These are phyloP conservation scores for Tylopilus balloui DNA, from an alignment of 768 basidiomycete genomes.

Conservation along the genomic window DNA sequence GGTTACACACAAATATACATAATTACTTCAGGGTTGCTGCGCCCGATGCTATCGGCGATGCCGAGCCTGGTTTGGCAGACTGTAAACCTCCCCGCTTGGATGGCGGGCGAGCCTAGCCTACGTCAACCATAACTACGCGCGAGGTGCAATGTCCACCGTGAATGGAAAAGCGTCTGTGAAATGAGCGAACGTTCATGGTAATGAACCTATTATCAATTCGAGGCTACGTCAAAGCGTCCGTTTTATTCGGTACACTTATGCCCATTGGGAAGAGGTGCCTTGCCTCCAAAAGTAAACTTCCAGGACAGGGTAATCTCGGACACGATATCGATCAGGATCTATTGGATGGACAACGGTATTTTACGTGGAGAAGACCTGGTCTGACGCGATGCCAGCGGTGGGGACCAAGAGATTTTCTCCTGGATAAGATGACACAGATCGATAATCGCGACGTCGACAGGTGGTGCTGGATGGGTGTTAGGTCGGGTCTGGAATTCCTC, in stretches of 20 bases:
- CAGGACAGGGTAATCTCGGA: constrained; percentile 8
- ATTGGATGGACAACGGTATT: neutral
- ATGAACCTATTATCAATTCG: constrained; percentile 4
- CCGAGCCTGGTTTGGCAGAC: constrained; percentile 5
- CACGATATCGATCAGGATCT: constrained; percentile 12
- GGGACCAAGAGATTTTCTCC: constrained; percentile 12
- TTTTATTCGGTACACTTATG: constrained; percentile 9
- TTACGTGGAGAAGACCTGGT: constrained; percentile 25
- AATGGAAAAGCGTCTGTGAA: constrained; percentile 2
- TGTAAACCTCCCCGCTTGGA: neutral
- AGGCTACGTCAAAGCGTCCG: constrained; percentile 12
- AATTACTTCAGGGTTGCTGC: constrained; percentile 12
- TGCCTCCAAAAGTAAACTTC: constrained; percentile 8
- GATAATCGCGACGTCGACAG: constrained; percentile 16
- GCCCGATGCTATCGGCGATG: constrained; percentile 18
- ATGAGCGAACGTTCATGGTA: constrained; percentile 7
- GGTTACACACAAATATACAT: constrained; percentile 1
- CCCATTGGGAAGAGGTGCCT: constrained; percentile 15
- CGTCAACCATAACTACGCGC: neutral
- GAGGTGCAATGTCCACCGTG: neutral
- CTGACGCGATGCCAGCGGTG: constrained; percentile 9
- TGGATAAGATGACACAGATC: constrained; percentile 9
- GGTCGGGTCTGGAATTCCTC: constrained; percentile 15
- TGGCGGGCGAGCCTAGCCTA: neutral
- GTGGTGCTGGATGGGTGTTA: constrained; percentile 1